These are phyloP conservation scores for Rhizomucor pusillus DNA, from an alignment of 371 early-diverging fungal genomes.

Conservation along the genomic window DNA sequence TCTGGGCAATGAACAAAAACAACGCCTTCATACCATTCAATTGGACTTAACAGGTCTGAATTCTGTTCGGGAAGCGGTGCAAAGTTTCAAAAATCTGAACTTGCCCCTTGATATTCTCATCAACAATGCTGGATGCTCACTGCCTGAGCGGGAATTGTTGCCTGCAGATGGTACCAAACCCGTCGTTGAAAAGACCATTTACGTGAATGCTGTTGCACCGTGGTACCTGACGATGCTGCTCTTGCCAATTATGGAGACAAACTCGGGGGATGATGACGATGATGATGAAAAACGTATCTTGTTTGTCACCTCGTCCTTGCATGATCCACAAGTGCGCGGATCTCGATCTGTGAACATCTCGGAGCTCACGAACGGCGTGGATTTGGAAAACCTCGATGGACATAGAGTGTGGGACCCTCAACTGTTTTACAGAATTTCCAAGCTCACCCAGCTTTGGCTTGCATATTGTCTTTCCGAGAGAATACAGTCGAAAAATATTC, in stretches of 20 bases:
- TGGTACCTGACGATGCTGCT: constrained; percentile 26
- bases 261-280: neutral
- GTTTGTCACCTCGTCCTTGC: constrained; percentile 34
- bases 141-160: constrained; percentile 5
- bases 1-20: neutral
- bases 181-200: constrained; percentile 26
- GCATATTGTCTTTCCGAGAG: constrained; percentile 14
- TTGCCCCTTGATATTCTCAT: constrained; percentile 16
- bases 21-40: constrained; percentile 14
- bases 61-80: constrained; percentile 22
- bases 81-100: constrained; percentile 12
- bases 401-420: constrained; percentile 23
- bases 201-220: constrained; percentile 39
- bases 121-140: constrained; percentile 31
- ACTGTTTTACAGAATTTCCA: constrained; percentile 40
- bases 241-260: constrained; percentile 21
- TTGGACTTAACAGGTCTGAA: constrained; percentile 26
- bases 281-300: constrained; percentile 20
- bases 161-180: neutral
- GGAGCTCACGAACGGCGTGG: constrained; percentile 15
- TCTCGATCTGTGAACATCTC: constrained; percentile 5
- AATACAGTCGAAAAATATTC: constrained; percentile 7
- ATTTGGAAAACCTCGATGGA: constrained; percentile 25
- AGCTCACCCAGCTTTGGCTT: constrained; percentile 24
- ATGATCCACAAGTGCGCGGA: constrained; percentile 26